phyloP scores from a whole-genome alignment of 306 rosid genomes.

The Quercus ilex region DNA sequence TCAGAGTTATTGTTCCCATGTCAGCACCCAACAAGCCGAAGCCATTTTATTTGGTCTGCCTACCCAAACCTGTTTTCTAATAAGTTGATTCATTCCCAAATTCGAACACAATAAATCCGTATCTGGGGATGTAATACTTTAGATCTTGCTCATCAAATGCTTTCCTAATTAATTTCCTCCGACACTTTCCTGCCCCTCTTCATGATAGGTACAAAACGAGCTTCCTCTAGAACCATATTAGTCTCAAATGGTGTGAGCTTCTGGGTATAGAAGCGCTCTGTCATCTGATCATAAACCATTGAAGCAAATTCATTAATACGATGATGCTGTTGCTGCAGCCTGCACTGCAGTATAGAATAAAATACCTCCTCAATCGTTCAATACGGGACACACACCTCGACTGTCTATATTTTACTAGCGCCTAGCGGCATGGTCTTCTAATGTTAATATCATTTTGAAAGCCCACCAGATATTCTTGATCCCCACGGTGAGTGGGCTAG shows the following conservation, averaged over 20 bases:
- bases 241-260: conserved; percentile 66
- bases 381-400: conserved; percentile 42
- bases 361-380: conserved; percentile 84
- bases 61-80: too few relatives aligned
- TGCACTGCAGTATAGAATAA: conserved; percentile 44
- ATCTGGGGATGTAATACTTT: conserved; percentile 49
- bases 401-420: too few relatives aligned
- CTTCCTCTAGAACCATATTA: conserved; percentile 58
- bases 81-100: too few relatives aligned
- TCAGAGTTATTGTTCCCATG: too few relatives aligned
- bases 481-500: too few relatives aligned
- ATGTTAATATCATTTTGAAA: too few relatives aligned
- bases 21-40: too few relatives aligned
- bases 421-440: too few relatives aligned
- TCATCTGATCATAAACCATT: conserved; percentile 83
- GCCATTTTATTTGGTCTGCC: too few relatives aligned
- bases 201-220: conserved; percentile 60
- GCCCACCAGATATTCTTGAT: too few relatives aligned
- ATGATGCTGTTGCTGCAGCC: conserved; percentile 31
- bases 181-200: conserved; percentile 75
- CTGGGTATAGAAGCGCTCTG: conserved; percentile 71
- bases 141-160: conserved; percentile 94
- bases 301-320: conserved; percentile 66
- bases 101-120: too few relatives aligned
- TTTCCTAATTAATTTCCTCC: conserved; percentile 70